Base-by-base conservation (phyloP, 2,329 filamentous ascomycete genomes). In the Pseudogymnoascus sp. region DNA sequence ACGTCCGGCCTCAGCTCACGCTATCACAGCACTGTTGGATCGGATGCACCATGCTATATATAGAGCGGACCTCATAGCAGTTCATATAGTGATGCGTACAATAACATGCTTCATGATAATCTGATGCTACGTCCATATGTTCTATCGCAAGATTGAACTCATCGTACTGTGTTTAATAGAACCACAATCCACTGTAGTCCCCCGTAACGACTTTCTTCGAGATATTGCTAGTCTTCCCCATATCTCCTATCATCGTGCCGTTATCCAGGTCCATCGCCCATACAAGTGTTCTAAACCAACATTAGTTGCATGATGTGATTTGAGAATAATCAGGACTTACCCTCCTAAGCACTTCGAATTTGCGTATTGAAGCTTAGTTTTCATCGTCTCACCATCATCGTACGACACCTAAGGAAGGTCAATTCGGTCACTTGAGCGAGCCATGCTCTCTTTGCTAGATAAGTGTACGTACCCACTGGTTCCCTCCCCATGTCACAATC, bases 401-500 rank as follows among this genome's bases (percentile, higher is more conserved):
- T 73, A 77, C 2, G 69, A 35, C 33, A 71, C 43, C 43, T 49
- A 49, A 14, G 43, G 12, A 49, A 49, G 43, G 43, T 49, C 43
- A 49, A 49, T 49, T 49, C 43, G 43, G 43, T 49, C 43, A 49
- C 43, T 49, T 49, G 43, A 49, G 43, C 43, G 18, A 18, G 18
- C 18, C 43, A 49, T 49, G 43, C 43, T 49, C 43, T 49, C 43
- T 49, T 49, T 60, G 12, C 43, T 35, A 35, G 33, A 35, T 35
- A 35, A 35, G 33, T 35, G 33, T 35, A 35, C 33, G 33, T 35
- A 76, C 69, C 75, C 75, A 77, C 62, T 77, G 75, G 18, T 74
- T 65, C 4, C 60, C 61, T 21, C 72, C 68, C 63, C 67, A 78
- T 3, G 65, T 55, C 8, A 77, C 62, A 60, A 73, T 69, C 63